Conservation (phyloP, 495 filamentous ascomycete genomes). For the Aspergillus saccharolyticus region DNA sequence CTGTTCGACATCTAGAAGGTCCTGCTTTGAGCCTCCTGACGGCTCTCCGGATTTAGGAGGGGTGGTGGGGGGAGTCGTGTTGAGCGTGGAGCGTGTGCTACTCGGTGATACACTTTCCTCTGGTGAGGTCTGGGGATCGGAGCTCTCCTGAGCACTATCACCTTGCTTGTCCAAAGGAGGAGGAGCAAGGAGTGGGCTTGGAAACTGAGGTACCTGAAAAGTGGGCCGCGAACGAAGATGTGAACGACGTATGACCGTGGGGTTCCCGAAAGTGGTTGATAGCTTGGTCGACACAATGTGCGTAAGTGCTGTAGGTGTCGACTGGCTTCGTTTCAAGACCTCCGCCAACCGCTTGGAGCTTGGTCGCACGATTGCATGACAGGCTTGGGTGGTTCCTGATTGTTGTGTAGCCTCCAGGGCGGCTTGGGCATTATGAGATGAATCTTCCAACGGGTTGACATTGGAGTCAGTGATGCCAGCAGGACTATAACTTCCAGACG, state of each 20-base stretch:
- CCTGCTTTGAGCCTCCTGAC: conserved; percentile 17
- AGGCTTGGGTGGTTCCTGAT: not conserved
- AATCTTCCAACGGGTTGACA: not conserved
- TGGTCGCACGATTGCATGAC: not conserved
- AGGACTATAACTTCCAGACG: not conserved
- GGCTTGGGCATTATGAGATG: not conserved
- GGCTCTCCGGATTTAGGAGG: conserved; percentile 33
- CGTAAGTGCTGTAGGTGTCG: conserved; percentile 28
- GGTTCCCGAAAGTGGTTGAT: conserved; percentile 45
- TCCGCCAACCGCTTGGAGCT: not conserved
- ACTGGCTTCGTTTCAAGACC: conserved; percentile 13
- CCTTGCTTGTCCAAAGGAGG: conserved; percentile 17
- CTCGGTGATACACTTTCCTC: conserved; percentile 31
- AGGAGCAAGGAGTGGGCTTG: conserved; percentile 2
- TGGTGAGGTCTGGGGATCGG: conserved; percentile 34
- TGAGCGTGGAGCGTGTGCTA: conserved; percentile 22
- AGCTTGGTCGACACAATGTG: conserved; percentile 46
- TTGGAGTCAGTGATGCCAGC: not conserved
- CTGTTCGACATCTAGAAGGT: conserved; percentile 2
- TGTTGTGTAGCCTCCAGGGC: not conserved
- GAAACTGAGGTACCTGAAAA: conserved; percentile 26
- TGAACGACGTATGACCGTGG: conserved; percentile 51
- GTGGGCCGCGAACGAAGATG: conserved; percentile 41
- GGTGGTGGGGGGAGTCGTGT: conserved; percentile 14
- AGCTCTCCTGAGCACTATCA: conserved; percentile 33